Conservation (phyloP, 176 grass and related monocot genomes). For the Saccharum spontaneum region DNA sequence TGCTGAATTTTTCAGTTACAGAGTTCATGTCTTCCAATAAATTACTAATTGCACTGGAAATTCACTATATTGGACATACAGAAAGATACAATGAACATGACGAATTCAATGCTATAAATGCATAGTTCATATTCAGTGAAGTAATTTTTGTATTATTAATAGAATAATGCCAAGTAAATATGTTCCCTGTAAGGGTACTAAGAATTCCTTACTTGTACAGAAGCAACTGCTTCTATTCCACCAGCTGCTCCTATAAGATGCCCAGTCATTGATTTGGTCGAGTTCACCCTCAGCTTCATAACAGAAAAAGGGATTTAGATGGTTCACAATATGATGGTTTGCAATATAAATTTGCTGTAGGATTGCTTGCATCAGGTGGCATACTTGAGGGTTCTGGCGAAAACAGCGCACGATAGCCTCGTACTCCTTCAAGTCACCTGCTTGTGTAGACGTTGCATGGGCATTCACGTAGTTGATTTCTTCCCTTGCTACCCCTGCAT, state of each 20-base stretch:
- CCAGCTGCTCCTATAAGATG: slow-evolving; percentile 95
- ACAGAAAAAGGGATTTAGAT: slow-evolving; percentile 23
- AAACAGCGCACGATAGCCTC: slow-evolving; percentile 89
- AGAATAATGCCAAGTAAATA: neutral
- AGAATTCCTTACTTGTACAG: slow-evolving; percentile 65
- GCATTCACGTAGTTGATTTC: slow-evolving; percentile 98
- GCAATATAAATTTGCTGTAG: neutral
- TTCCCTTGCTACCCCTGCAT: slow-evolving; percentile 84
- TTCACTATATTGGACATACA: neutral
- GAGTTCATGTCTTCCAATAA: slow-evolving; percentile 1
- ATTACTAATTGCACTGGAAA: slow-evolving; percentile 20
- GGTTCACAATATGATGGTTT: slow-evolving; percentile 21
- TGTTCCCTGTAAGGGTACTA: neutral
- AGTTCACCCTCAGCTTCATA: slow-evolving; percentile 84
- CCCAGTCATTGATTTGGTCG: slow-evolving; percentile 97
- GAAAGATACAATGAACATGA: neutral
- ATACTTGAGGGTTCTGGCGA: slow-evolving; percentile 80
- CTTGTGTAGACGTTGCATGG: slow-evolving; percentile 94
- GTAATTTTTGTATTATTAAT: neutral
- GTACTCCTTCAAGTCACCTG: slow-evolving; percentile 94
- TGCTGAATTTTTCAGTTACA: neutral
- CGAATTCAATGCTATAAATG: neutral
- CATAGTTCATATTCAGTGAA: neutral
- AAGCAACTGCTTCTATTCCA: slow-evolving; percentile 96
- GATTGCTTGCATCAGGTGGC: slow-evolving; percentile 29